Base-by-base conservation (phyloP, 148 eudicot genomes). In the Heliamphora exappendiculata region DNA sequence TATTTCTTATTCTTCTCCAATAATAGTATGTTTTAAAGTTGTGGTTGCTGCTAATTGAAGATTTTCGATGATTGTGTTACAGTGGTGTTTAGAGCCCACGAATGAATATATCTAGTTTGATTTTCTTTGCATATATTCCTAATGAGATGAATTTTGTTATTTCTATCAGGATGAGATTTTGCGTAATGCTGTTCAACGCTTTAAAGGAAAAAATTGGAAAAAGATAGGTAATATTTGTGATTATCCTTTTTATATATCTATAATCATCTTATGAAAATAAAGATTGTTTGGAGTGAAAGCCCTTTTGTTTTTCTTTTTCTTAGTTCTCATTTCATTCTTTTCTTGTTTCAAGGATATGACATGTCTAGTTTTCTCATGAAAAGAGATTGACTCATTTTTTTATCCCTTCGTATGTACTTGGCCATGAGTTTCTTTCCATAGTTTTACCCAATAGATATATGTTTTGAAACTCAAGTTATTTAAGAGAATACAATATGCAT, bases 131-230 rank as follows among this genome's bases (percentile, higher is more conserved):
- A 2, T 34, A 51, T n/a, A 50, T 63, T 65, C n/a, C 58, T 55
- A 45, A 75, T 37, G 13, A 33, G 68, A 29, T 75, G 59, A 20
- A 12, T 72, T 44, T 81, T 65, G 55, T 34, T 62, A 62, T 75
- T 74, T 37, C 36, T 8, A 82, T 41, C 86, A 93, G 98, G 98
- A 93, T 88, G 98, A 93, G 79, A 82, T 89, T 84, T 77, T 93
- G 83, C 72, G 90, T 59, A 76, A 87, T 78, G 98, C 96, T 76
- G 98, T 93, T 78, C 89, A 91, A 76, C 92, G 86, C 39, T 87
- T 84, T 76, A 87, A 91, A 77, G 98, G 98, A 53, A 93, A 91
- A 82, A 93, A 91, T 76, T 93, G 98, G 98, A 93, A 91, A 83
- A 93, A 93, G 81, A 93, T 93, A 91, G 98, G 98, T 93, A 87